Percentiles rank a stretch among this genome's conserved stretches.
Evolutionary conservation across 768 basidiomycete genomes (phyloP).

Genomic region (Collybiopsis luxurians): DNA sequence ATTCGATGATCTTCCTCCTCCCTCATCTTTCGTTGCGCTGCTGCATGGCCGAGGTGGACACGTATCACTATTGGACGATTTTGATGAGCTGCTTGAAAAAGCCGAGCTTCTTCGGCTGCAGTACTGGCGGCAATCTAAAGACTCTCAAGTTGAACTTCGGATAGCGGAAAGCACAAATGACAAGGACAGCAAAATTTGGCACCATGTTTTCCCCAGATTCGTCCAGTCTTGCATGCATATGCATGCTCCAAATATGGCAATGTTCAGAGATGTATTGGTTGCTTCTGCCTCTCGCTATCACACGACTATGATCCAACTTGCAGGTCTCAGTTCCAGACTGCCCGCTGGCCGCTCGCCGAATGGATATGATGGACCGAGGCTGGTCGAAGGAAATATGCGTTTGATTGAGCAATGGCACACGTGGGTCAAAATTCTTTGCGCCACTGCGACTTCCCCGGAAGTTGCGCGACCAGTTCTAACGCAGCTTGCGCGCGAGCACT

Average conservation of each 20-base stretch:
- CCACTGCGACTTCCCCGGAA: conserved; percentile 72
- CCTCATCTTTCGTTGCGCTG: conserved; percentile 45
- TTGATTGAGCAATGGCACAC: conserved; percentile 77
- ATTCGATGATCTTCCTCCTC: conserved; percentile 22
- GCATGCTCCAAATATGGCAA: conserved; percentile 38
- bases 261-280: conserved; percentile 64
- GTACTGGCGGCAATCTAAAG: conserved; percentile 61
- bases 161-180: conserved; percentile 71
- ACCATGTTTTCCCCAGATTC: conserved; percentile 65
- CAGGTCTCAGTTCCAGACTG: conserved; percentile 62
- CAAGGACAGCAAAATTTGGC: conserved; percentile 72
- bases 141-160: conserved; percentile 55
- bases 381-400: conserved; percentile 34
- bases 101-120: conserved; percentile 58
- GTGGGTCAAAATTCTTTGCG: conserved; percentile 84
- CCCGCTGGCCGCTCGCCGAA: conserved; percentile 42
- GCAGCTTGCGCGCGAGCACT: conserved; percentile 61
- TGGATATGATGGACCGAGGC: conserved; percentile 1
- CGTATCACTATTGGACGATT: conserved; percentile 52
- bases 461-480: conserved; percentile 50
- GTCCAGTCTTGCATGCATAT: conserved; percentile 55
- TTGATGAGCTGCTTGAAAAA: conserved; percentile 64
- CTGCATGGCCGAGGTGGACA: conserved; percentile 49
- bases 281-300: conserved; percentile 72
- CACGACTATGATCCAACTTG: conserved; percentile 66